Conservation (phyloP, 2,329 filamentous ascomycete species). For the Hymenoscyphus fructigenus region DNA sequence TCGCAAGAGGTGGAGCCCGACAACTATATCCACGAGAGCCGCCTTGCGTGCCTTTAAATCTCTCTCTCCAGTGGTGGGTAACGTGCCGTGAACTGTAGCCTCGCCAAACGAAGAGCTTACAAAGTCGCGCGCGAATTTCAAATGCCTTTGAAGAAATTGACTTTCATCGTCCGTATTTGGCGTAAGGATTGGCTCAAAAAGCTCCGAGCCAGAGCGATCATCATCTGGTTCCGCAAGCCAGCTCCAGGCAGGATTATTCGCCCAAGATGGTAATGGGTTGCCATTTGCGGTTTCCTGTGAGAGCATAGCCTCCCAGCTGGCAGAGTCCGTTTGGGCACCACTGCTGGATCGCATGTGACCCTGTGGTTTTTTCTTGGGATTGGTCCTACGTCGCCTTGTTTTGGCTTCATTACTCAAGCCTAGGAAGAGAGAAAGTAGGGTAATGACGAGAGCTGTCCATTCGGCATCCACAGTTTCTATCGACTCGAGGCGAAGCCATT, state of each 20-base stretch:
- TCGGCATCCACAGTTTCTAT: conserved; percentile 54
- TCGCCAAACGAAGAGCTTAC: conserved; percentile 58
- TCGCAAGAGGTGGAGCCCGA: conserved; percentile 80
- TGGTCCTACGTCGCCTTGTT: conserved; percentile 36
- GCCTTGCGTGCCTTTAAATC: conserved; percentile 58
- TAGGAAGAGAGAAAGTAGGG: conserved; percentile 64
- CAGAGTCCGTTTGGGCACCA: conserved; percentile 39
- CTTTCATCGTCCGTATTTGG: conserved; percentile 49
- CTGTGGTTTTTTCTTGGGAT: conserved; percentile 40
- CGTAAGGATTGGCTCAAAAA: conserved; percentile 16
- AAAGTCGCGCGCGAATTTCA: conserved; percentile 64
- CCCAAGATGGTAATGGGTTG: conserved; percentile 49
- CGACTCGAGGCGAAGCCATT: conserved; percentile 60
- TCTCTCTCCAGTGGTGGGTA: conserved; percentile 58
- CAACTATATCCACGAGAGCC: conserved; percentile 64
- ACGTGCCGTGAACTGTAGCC: conserved; percentile 56
- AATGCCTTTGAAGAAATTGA: conserved; percentile 51
- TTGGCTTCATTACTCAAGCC: conserved; percentile 49
- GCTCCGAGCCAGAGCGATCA: conserved; percentile 10
- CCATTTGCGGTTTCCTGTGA: conserved; percentile 41
- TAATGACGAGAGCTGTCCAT: conserved; percentile 67
- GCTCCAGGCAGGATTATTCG: conserved; percentile 65
- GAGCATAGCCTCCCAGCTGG: conserved; percentile 49
- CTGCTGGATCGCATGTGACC: conserved; percentile 50
- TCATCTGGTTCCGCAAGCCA: conserved; percentile 65